Conservation (phyloP, 2,329 filamentous ascomycete genomes). For the Neopestalotiopsis clavispora region DNA sequence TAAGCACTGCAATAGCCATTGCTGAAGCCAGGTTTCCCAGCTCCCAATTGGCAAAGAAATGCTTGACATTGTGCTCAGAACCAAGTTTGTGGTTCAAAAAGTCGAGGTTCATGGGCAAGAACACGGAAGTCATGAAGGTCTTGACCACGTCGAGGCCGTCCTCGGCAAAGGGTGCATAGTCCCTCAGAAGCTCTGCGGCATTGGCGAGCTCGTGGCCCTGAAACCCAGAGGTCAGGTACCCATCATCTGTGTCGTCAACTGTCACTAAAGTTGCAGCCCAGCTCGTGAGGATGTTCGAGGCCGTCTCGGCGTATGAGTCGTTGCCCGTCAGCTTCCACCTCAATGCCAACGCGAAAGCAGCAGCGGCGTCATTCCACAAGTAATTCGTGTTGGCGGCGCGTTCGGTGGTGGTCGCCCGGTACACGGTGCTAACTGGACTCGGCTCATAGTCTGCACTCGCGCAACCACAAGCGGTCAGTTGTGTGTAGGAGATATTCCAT, state of each 20-base stretch:
- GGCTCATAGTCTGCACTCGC: constrained; percentile 2
- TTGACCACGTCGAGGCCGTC: constrained; percentile 4
- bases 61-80: constrained; percentile 12
- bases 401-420: background rate
- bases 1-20: constrained; percentile 13
- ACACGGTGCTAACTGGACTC: constrained; percentile 1
- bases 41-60: constrained; percentile 15
- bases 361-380: constrained; percentile 4
- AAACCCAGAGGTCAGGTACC: constrained; percentile 6
- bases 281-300: background rate
- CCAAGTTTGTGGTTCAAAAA: constrained; percentile 10
- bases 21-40: constrained; percentile 11
- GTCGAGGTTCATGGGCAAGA: constrained; percentile 13
- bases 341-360: constrained; percentile 9
- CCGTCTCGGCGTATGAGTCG: constrained; percentile 11
- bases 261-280: constrained; percentile 5
- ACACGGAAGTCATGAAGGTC: constrained; percentile 5
- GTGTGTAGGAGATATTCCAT: constrained; percentile 8
- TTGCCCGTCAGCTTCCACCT: constrained; percentile 11
- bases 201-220: constrained; percentile 13
- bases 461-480: background rate
- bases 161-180: constrained; percentile 1
- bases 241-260: constrained; percentile 6
- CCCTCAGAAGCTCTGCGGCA: constrained; percentile 5
- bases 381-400: background rate